phyloP scores from a whole-genome alignment of 306 rosid genomes.

The Dryas octopetala region DNA sequence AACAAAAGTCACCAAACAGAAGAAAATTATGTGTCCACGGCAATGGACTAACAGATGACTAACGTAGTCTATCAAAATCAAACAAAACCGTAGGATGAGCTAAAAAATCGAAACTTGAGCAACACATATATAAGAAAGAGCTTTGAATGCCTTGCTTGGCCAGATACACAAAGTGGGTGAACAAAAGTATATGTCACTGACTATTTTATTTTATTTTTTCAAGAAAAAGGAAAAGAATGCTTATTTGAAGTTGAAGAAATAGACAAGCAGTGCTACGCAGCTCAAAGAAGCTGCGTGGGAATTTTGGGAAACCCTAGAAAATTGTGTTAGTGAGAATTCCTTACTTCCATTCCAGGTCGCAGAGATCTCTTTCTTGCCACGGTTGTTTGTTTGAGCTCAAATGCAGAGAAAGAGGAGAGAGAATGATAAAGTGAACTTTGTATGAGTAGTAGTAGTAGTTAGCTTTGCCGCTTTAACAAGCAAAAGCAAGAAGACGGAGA shows the following conservation, averaged over 20 bases:
- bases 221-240: background rate
- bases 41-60: background rate
- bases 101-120: conserved; percentile 21
- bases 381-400: conserved; percentile 22
- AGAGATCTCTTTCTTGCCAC: conserved; percentile 61
- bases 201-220: background rate
- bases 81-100: conserved; percentile 8
- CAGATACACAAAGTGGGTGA: background rate
- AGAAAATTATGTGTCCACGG: background rate
- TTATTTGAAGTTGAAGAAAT: background rate
- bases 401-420: conserved; percentile 45
- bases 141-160: conserved; percentile 25
- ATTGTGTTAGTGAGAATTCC: conserved; percentile 36
- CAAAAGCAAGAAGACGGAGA: conserved; percentile 32
- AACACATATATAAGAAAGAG: conserved; percentile 6
- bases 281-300: conserved; percentile 22
- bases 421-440: conserved; percentile 26
- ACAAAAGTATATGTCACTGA: conserved; percentile 17
- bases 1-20: conserved; percentile 16
- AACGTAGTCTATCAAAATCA: background rate
- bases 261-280: conserved; percentile 10
- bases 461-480: conserved; percentile 74
- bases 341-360: conserved; percentile 50
- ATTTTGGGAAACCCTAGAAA: conserved; percentile 32
- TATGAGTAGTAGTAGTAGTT: conserved; percentile 31